phyloP scores from a whole-genome alignment of 768 basidiomycete genomes.

The Pholiota molesta region DNA sequence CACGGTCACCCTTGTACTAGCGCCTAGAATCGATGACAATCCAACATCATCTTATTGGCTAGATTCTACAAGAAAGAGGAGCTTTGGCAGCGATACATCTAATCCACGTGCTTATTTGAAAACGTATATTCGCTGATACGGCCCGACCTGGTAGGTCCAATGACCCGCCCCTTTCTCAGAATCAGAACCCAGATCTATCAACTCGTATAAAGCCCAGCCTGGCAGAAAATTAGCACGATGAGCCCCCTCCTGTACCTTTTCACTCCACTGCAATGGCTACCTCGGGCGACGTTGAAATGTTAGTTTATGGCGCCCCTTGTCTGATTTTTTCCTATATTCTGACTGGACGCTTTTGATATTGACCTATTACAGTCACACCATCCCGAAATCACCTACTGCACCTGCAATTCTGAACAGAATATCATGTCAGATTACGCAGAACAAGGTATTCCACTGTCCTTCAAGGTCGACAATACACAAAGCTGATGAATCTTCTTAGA shows the following conservation, averaged over 20 bases:
- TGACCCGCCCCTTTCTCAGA: constrained; percentile 1
- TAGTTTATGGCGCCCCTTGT: constrained; percentile 6
- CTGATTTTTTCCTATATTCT: neutral
- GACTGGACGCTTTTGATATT: neutral
- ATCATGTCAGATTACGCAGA: constrained; percentile 74
- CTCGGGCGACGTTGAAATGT: constrained; percentile 62
- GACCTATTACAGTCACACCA: constrained; percentile 30
- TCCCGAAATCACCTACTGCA: constrained; percentile 21
- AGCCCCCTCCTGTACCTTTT: neutral
- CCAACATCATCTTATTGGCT: constrained; percentile 26
- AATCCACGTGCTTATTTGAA: neutral
- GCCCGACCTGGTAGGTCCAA: neutral
- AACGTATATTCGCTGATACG: neutral
- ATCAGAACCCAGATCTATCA: neutral
- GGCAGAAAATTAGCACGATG: neutral
- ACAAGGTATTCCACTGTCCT: constrained; percentile 51
- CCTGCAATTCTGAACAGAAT: constrained; percentile 66
- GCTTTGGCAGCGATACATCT: neutral
- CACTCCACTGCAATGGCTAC: constrained; percentile 42
- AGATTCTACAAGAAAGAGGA: neutral
- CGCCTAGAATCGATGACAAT: constrained; percentile 23
- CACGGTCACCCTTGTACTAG: constrained; percentile 2
- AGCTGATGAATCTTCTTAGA: constrained; percentile 20
- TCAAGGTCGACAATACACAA: neutral
- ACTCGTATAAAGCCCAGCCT: constrained; percentile 8